A percentile compares a stretch with the other conserved stretches of the same genome.
phyloP scores from a whole-genome alignment of 257 asterid species.

The Echites panduratus region DNA sequence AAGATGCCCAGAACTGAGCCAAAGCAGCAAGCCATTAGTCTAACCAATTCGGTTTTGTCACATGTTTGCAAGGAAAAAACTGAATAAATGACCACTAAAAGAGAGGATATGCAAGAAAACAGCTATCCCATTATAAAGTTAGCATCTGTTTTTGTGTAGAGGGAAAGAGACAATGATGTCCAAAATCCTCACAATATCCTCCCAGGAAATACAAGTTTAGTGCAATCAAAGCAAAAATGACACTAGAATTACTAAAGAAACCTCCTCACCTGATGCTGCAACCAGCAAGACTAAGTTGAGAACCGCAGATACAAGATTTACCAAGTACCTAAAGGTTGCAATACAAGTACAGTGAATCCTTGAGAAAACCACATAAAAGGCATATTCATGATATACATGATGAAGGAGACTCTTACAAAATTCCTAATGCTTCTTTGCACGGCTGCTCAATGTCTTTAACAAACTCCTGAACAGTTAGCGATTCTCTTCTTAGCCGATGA shows the following conservation, averaged over 20 bases:
- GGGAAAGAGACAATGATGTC: background rate
- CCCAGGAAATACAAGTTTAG: background rate
- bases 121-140: background rate
- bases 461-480: conserved; percentile 24
- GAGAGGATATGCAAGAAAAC: background rate
- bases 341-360: background rate
- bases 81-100: conserved; percentile 5
- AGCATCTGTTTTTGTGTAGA: background rate
- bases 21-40: conserved; percentile 55
- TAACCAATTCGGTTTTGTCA: conserved; percentile 30
- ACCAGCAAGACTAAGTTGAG: conserved; percentile 36
- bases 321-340: conserved; percentile 28
- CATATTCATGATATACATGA: background rate
- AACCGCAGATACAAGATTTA: conserved; percentile 36
- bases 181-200: background rate
- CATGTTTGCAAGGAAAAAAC: conserved; percentile 23
- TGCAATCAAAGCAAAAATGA: background rate
- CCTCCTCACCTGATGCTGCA: conserved; percentile 40
- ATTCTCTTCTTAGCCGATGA: conserved; percentile 32
- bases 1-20: conserved; percentile 46
- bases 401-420: conserved; percentile 25
- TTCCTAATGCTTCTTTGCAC: conserved; percentile 30
- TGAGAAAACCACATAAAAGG: background rate
- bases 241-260: conserved; percentile 1
- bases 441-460: conserved; percentile 24